These are phyloP conservation scores for Epichloe festucae DNA, from an alignment of 2,329 filamentous ascomycete genomes.

Conservation along the genomic window DNA sequence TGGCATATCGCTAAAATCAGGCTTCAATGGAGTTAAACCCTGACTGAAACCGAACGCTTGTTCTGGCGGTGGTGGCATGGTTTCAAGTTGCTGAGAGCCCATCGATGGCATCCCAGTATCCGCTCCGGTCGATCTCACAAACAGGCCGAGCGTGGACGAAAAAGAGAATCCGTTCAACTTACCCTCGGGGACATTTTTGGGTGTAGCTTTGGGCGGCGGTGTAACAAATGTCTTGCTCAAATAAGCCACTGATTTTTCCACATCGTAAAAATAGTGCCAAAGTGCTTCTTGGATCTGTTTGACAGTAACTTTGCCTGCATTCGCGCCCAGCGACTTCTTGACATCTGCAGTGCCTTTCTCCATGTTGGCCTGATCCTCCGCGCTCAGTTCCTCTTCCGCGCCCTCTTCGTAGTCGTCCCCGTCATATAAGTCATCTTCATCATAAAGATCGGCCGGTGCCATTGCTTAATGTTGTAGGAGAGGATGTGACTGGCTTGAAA, in stretches of 20 bases:
- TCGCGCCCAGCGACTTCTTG: slow-evolving; percentile 47
- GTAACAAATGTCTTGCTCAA: slow-evolving; percentile 52
- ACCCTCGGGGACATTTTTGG: slow-evolving; percentile 31
- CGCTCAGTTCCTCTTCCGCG: slow-evolving; percentile 32
- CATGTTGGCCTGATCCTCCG: slow-evolving; percentile 40
- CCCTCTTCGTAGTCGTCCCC: slow-evolving; percentile 35
- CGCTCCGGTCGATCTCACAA: slow-evolving; percentile 19
- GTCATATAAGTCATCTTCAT: slow-evolving; percentile 34
- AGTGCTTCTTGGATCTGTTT: slow-evolving; percentile 74
- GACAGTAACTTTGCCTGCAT: slow-evolving; percentile 41
- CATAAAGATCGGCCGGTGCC: slow-evolving; percentile 25
- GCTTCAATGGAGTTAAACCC: background rate
- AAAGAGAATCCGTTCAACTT: slow-evolving; percentile 23
- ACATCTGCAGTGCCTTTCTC: slow-evolving; percentile 54
- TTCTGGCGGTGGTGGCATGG: background rate
- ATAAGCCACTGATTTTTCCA: slow-evolving; percentile 73
- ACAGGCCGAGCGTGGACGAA: slow-evolving; percentile 14
- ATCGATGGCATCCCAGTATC: slow-evolving; percentile 13
- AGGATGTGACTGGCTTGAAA: background rate
- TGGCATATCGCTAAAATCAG: slow-evolving; percentile 66
- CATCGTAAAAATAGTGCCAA: slow-evolving; percentile 94
- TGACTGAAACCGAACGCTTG: background rate
- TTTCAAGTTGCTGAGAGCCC: slow-evolving; percentile 3
- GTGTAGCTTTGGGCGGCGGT: slow-evolving; percentile 17
- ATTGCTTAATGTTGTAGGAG: slow-evolving; percentile 4